These are phyloP conservation scores for Parastagonospora avenae DNA, from an alignment of 2,329 filamentous ascomycete genomes.

Conservation along the genomic window DNA sequence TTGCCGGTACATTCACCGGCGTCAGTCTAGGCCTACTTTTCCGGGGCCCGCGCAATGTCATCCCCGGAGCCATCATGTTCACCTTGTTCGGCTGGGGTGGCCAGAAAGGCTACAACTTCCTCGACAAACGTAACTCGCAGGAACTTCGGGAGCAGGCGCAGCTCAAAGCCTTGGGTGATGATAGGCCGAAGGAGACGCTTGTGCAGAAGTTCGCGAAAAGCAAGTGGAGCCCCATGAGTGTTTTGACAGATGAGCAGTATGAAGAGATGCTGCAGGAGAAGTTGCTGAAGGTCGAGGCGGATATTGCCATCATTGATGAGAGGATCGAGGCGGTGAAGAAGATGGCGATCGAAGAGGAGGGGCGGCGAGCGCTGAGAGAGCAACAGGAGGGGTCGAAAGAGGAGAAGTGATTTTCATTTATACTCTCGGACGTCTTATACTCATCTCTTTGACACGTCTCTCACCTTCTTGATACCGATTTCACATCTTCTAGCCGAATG, in stretches of 20 bases:
- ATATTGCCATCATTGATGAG: constrained; percentile 80
- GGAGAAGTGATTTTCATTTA: not conserved
- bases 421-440: not conserved
- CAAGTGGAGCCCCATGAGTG: constrained; percentile 73
- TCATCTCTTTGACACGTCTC: too few species aligned
- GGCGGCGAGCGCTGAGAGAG: constrained; percentile 13
- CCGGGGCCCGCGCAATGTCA: constrained; percentile 45
- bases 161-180: constrained; percentile 23
- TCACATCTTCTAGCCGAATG: not conserved
- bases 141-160: constrained; percentile 42
- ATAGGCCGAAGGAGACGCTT: constrained; percentile 48
- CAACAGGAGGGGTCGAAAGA: constrained; percentile 1
- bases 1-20: constrained; percentile 72
- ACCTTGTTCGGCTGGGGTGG: constrained; percentile 62
- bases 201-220: constrained; percentile 61
- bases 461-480: not conserved
- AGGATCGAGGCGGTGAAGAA: constrained; percentile 63
- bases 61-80: constrained; percentile 66
- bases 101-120: constrained; percentile 60
- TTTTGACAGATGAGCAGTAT: constrained; percentile 75
- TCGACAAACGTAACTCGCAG: constrained; percentile 54
- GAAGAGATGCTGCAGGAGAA: constrained; percentile 72
- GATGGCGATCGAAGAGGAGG: constrained; percentile 26
- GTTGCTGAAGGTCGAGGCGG: constrained; percentile 71
- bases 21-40: constrained; percentile 60